These are phyloP conservation scores for Fusarium veterinarium DNA, from an alignment of 2,329 filamentous ascomycete species.

Conservation along the genomic window DNA sequence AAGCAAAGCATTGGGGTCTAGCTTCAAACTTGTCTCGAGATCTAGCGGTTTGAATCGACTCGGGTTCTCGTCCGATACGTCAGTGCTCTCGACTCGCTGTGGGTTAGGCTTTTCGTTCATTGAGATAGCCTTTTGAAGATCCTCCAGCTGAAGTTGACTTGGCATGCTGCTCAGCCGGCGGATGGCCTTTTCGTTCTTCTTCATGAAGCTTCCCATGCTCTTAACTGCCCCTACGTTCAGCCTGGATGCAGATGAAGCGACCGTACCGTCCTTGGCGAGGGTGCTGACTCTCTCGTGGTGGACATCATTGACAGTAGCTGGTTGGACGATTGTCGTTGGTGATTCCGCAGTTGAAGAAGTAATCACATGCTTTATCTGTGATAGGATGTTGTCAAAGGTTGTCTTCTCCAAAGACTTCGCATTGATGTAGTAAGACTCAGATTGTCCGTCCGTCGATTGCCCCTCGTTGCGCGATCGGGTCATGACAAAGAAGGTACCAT, in stretches of 20 bases:
- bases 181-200: constrained; percentile 33
- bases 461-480: constrained; percentile 43
- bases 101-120: too few relatives aligned
- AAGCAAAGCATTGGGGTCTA: neutral
- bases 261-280: neutral
- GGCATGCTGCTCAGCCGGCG: constrained; percentile 31
- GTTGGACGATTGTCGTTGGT: accelerated
- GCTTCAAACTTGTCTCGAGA: too few relatives aligned
- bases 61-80: accelerated
- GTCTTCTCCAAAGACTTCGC: constrained; percentile 29
- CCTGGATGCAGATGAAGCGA: constrained; percentile 13
- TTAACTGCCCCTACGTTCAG: constrained; percentile 14
- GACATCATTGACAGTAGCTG: constrained; percentile 18
- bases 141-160: constrained; percentile 1
- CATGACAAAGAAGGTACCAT: constrained; percentile 64
- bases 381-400: constrained; percentile 34
- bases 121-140: too few relatives aligned
- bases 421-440: constrained; percentile 24
- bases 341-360: neutral
- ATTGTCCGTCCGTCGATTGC: neutral
- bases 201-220: constrained; percentile 31
- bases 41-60: accelerated
- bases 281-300: constrained; percentile 22
- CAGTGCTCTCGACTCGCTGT: too few relatives aligned
- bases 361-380: constrained; percentile 31